Base-by-base conservation (phyloP, 2,329 filamentous ascomycete species). In the Aspergillus glaucus region DNA sequence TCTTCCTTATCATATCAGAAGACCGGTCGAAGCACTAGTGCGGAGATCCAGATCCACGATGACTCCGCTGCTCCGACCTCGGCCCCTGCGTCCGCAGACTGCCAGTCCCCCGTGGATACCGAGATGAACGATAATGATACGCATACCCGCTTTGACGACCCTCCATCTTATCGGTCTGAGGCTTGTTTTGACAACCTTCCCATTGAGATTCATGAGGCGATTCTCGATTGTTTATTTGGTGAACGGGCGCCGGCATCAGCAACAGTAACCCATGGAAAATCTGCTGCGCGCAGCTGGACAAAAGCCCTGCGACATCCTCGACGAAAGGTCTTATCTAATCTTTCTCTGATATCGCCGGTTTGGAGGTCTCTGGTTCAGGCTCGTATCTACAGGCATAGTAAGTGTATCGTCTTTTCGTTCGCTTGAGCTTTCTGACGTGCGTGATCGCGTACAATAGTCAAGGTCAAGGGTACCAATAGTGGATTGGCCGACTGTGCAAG, bases 341-440 rank as follows among this genome's bases (percentile, higher is more conserved):
- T 88, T 50, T 80, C 85, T 3, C 68, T 86, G 45, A 81, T 74
- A 21, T 73, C 65, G 14, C 73, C 67, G 3, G 68, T 78, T n/a
- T 89, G 85, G 85, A 78, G 83, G 44, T 70, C 75, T 32, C 62
- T 88, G 48, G 80, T 90, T 17, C 86, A 89, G 63, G 79, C 85
- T 61, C 77, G 86, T 34, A 77, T 90, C 2, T 90, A 87, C 67
- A 78, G 86, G 39, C 85, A 88, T 63, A 80, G 70, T 73, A 34
- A 62, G 69, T 61, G 3, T 43, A 15, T 1, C 15, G 42, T 43
- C 19, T 41, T 32, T 12, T 15, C 28, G 12, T 15, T 40, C 10
- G 15, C 49, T 30, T 54, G 17, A 4, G 37, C 45, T 19, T 30
- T 30, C n/a, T 46, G 28, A 34, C 26, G 5, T 12, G 10, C 14